Conservation (phyloP, 2,329 filamentous ascomycete species). For the Amesomyces nigricolor region DNA sequence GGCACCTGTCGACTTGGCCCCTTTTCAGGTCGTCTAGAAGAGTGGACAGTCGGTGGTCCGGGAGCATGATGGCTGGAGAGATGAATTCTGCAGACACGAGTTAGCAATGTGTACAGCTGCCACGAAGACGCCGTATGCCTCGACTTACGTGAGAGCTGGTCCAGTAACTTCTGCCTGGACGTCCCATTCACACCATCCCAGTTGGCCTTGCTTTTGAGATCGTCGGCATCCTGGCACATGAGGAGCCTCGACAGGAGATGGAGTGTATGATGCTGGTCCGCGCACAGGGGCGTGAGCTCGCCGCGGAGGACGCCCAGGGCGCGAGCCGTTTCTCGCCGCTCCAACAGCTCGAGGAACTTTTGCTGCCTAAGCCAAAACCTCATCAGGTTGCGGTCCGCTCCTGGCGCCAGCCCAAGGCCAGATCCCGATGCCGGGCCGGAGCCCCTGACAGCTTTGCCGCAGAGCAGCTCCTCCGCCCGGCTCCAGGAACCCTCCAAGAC, state of each 20-base stretch:
- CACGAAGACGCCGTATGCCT: slow-evolving; percentile 29
- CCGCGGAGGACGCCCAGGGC: slow-evolving; percentile 79
- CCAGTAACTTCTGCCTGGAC: slow-evolving; percentile 70
- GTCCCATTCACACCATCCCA: slow-evolving; percentile 79
- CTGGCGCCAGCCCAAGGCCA: slow-evolving; percentile 68
- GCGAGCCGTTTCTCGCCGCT: slow-evolving; percentile 63
- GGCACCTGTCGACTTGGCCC: slow-evolving; percentile 73
- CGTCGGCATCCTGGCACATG: slow-evolving; percentile 76
- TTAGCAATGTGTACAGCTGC: slow-evolving; percentile 20
- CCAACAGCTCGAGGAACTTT: slow-evolving; percentile 88
- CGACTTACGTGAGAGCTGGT: slow-evolving; percentile 71
- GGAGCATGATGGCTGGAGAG: slow-evolving; percentile 94
- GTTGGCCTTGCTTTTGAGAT: slow-evolving; percentile 67
- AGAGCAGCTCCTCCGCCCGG: slow-evolving; percentile 76
- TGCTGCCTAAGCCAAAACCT: slow-evolving; percentile 85
- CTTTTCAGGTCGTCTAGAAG: slow-evolving; percentile 80
- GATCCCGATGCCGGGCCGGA: slow-evolving; percentile 34
- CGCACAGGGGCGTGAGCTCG: slow-evolving; percentile 80
- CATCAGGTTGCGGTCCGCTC: slow-evolving; percentile 73
- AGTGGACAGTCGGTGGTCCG: slow-evolving; percentile 77
- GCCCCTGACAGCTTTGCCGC: slow-evolving; percentile 44
- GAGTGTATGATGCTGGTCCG: slow-evolving; percentile 64
- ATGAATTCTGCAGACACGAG: slow-evolving; percentile 60
- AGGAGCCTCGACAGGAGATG: slow-evolving; percentile 83
- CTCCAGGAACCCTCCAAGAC: slow-evolving; percentile 76